These are phyloP conservation scores for Pistacia atlantica DNA, from an alignment of 345 rosid species.

Conservation along the genomic window DNA sequence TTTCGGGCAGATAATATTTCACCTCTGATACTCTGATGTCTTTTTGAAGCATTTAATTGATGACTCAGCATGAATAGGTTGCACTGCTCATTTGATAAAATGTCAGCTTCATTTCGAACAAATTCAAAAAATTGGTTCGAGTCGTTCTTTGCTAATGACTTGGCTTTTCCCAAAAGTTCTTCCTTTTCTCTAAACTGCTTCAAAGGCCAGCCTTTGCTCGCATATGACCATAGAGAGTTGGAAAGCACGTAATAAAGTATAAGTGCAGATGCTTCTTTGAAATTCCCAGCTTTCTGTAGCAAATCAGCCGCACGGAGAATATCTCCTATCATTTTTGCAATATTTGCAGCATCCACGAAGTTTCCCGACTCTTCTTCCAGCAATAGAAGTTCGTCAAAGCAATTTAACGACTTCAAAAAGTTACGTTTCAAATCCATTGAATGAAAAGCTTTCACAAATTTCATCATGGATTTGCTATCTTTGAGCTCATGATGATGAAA, in stretches of 20 bases:
- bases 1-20: slow-evolving; percentile 39
- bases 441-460: slow-evolving; percentile 27
- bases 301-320: slow-evolving; percentile 34
- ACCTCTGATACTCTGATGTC: slow-evolving; percentile 31
- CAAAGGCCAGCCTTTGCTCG: slow-evolving; percentile 48
- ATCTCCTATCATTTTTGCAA: slow-evolving; percentile 43
- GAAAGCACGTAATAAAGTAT: slow-evolving; percentile 34
- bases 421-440: slow-evolving; percentile 22
- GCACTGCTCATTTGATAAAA: slow-evolving; percentile 18
- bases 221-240: slow-evolving; percentile 43
- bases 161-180: slow-evolving; percentile 38
- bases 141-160: slow-evolving; percentile 29
- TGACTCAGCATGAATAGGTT: slow-evolving; percentile 30
- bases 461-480: too few species aligned
- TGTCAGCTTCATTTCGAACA: slow-evolving; percentile 30
- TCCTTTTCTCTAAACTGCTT: slow-evolving; percentile 33
- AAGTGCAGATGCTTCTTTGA: slow-evolving; percentile 33
- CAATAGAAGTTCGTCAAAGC: slow-evolving; percentile 38
- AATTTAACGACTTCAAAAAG: slow-evolving; percentile 29
- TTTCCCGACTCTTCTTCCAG: slow-evolving; percentile 40
- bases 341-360: slow-evolving; percentile 38
- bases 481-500: too few species aligned
- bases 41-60: slow-evolving; percentile 28
- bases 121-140: slow-evolving; percentile 26
- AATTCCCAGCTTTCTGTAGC: slow-evolving; percentile 33